These are phyloP conservation scores for Taiwanofungus camphoratus DNA, from an alignment of 1,284 basidiomycete genomes.

Conservation along the genomic window DNA sequence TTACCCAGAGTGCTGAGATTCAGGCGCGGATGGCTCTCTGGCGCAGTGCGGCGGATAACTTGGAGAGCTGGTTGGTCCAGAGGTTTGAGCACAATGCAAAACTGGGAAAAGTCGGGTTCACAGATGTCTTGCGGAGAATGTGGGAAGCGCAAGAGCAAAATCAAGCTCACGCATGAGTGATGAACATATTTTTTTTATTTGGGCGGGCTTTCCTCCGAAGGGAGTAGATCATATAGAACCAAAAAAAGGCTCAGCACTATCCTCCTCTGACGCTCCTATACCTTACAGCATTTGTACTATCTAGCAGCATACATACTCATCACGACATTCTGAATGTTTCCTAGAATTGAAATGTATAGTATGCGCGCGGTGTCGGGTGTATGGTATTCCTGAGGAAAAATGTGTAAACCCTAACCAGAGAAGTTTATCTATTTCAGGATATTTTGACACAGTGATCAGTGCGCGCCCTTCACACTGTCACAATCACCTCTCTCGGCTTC, in stretches of 20 bases:
- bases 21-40: slow-evolving; percentile 75
- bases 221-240: slow-evolving; percentile 15
- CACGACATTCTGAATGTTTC: too few relatives aligned
- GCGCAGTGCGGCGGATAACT: slow-evolving; percentile 69
- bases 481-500: too few relatives aligned
- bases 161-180: slow-evolving; percentile 21
- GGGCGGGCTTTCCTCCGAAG: slow-evolving; percentile 8
- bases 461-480: too few relatives aligned
- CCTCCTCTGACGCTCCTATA: slow-evolving; percentile 19
- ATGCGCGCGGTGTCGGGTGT: too few relatives aligned
- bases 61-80: slow-evolving; percentile 80
- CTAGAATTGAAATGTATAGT: too few relatives aligned
- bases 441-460: too few relatives aligned
- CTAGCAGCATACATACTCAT: too few relatives aligned
- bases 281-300: slow-evolving; percentile 25
- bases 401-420: too few relatives aligned
- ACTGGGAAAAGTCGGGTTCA: slow-evolving; percentile 80
- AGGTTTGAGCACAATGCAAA: slow-evolving; percentile 87
- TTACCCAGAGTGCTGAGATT: slow-evolving; percentile 80
- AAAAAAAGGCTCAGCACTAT: slow-evolving; percentile 20
- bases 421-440: too few relatives aligned
- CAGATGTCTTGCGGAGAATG: slow-evolving; percentile 73
- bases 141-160: slow-evolving; percentile 55
- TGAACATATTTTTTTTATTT: too few relatives aligned
- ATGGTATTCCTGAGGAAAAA: too few relatives aligned